Evolutionary conservation across 2,329 filamentous ascomycete genomes (phyloP).

Genomic region (Alternaria brassicicola): DNA sequence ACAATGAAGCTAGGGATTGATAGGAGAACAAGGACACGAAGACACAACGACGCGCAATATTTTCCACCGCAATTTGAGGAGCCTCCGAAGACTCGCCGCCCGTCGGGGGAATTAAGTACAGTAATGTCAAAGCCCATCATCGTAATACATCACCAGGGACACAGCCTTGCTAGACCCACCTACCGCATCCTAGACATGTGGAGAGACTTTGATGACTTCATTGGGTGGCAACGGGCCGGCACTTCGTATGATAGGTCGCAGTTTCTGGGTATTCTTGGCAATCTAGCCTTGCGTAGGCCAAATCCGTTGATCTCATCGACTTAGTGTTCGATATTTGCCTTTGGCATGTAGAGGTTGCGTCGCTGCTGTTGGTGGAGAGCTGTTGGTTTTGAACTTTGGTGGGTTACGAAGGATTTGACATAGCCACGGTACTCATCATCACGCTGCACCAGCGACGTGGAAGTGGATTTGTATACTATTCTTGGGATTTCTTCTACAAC

Average conservation of each 20-base stretch:
- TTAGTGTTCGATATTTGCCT: neutral
- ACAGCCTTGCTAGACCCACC: constrained; percentile 20
- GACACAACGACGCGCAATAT: neutral
- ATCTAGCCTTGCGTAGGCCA: constrained; percentile 2
- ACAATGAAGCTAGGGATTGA: neutral
- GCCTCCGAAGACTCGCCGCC: neutral
- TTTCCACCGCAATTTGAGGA: neutral
- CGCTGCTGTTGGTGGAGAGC: neutral
- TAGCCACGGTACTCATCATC: constrained; percentile 16
- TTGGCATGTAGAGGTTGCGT: neutral
- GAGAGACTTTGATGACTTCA: constrained; percentile 6
- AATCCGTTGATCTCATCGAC: neutral
- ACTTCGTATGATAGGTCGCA: constrained; percentile 7
- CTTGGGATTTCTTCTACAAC: neutral
- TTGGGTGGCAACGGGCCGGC: neutral
- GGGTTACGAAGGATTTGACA: constrained; percentile 3
- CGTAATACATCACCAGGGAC: constrained; percentile 4
- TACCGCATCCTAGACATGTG: constrained; percentile 1
- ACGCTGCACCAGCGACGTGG: neutral
- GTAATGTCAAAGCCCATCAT: constrained; percentile 1
- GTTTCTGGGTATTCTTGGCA: constrained; percentile 11
- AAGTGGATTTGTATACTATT: constrained; percentile 10
- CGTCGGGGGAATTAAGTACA: neutral
- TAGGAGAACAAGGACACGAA: neutral
- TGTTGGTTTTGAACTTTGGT: neutral